Conservation (phyloP, 164 flowering plant genomes). For the Nymphaea colorata region DNA sequence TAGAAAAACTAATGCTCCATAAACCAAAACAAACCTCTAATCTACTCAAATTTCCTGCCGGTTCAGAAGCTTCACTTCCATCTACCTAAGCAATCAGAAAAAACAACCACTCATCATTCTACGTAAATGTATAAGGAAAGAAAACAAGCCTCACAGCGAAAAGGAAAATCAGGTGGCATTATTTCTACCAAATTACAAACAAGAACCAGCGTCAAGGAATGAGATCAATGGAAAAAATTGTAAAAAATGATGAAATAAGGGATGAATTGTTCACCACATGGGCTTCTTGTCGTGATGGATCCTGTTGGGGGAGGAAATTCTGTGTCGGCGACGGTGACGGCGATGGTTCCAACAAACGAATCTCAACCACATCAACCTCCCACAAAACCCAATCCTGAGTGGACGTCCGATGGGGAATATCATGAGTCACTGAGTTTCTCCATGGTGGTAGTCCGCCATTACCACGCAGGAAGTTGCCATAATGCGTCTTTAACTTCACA, state of each 20-base stretch:
- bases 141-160: background rate
- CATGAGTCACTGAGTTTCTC: slow-evolving; percentile 80
- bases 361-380: slow-evolving; percentile 64
- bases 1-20: background rate
- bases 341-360: slow-evolving; percentile 15
- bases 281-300: no score
- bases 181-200: background rate
- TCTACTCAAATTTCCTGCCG: background rate
- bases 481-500: slow-evolving; percentile 54
- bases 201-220: background rate
- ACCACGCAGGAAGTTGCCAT: slow-evolving; percentile 65
- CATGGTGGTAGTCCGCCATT: slow-evolving; percentile 86
- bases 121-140: background rate
- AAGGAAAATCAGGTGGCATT: background rate
- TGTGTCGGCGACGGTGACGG: background rate
- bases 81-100: background rate
- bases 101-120: background rate
- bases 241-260: background rate
- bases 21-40: background rate
- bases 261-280: background rate
- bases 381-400: slow-evolving; percentile 81
- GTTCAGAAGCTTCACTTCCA: background rate
- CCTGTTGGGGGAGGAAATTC: no score
- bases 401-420: slow-evolving; percentile 52
- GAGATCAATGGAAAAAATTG: background rate